Evolutionary conservation across 352 stramenopile genomes (phyloP).

Genomic region (Aphanomyces invadans): DNA sequence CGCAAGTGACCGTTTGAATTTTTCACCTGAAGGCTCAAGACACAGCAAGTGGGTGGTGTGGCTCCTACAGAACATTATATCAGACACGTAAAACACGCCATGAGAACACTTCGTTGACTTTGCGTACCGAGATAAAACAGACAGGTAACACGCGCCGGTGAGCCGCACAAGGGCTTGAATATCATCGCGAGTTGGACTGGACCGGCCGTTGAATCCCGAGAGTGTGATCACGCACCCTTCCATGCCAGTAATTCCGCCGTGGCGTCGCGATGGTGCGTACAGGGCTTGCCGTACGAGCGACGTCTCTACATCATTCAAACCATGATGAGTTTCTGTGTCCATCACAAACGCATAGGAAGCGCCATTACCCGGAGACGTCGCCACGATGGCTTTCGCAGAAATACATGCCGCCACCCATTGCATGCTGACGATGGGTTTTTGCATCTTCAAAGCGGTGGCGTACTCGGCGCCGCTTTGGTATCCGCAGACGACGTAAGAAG

Average conservation of each 20-base stretch:
- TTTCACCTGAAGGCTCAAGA: conserved; percentile 67
- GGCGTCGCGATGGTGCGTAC: conserved; percentile 47
- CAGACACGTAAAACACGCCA: conserved; percentile 21
- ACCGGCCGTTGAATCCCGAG: conserved; percentile 72
- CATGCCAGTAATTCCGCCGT: conserved; percentile 69
- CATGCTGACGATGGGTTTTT: conserved; percentile 68
- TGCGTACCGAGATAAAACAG: no score
- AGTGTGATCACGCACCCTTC: conserved; percentile 74
- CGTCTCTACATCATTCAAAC: conserved; percentile 1
- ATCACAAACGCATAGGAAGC: conserved; percentile 26
- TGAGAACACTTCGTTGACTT: no score
- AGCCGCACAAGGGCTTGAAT: conserved; percentile 77
- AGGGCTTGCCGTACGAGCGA: conserved; percentile 38
- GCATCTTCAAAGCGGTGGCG: conserved; percentile 56
- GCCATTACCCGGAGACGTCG: neutral
- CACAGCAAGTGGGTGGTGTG: conserved; percentile 80
- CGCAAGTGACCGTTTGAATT: conserved; percentile 77
- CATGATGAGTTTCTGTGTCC: neutral
- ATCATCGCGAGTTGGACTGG: conserved; percentile 65
- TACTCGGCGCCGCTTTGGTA: conserved; percentile 79
- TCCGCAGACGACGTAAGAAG: conserved; percentile 71
- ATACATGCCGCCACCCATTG: conserved; percentile 65
- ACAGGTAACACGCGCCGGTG: conserved; percentile 75
- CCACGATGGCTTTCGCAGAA: conserved; percentile 6
- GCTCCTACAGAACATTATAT: conserved; percentile 25